Conservation (phyloP, 1,284 basidiomycete species). For the Pholiota adiposa region DNA sequence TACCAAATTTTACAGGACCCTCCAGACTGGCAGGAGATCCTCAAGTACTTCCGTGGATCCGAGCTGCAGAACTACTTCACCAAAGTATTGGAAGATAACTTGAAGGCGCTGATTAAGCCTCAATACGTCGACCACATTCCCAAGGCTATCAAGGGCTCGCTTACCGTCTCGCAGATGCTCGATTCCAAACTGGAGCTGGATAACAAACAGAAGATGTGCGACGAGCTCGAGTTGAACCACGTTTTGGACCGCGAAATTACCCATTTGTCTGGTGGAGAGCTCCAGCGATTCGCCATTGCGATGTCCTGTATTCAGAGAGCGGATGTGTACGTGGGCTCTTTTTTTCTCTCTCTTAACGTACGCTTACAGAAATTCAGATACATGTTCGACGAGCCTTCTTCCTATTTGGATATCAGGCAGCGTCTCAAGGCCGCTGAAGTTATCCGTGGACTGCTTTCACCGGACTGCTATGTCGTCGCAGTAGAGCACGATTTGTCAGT, state of each 20-base stretch:
- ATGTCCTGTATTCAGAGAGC: constrained; percentile 92
- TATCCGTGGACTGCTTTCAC: constrained; percentile 83
- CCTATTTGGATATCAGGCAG: constrained; percentile 95
- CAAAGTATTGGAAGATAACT: constrained; percentile 96
- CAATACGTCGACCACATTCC: constrained; percentile 99
- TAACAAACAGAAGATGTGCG: constrained; percentile 83
- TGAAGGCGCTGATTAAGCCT: constrained; percentile 97
- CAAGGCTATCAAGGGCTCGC: constrained; percentile 87
- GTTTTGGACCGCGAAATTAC: constrained; percentile 83
- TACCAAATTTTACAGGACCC: constrained; percentile 66
- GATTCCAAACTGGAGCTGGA: constrained; percentile 84
- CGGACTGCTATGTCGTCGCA: constrained; percentile 90
- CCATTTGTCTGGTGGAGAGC: constrained; percentile 92
- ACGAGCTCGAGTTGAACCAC: constrained; percentile 84
- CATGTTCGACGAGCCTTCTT: constrained; percentile 98
- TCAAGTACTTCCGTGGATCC: constrained; percentile 96
- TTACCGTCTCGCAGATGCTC: constrained; percentile 89
- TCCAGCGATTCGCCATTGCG: constrained; percentile 95
- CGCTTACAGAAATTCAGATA: constrained; percentile 54
- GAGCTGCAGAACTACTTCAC: constrained; percentile 99
- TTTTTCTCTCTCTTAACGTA: constrained; percentile 7
- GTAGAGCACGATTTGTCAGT: constrained; percentile 98
- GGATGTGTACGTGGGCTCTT: constrained; percentile 67
- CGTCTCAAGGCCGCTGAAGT: constrained; percentile 95
- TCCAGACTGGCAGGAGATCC: constrained; percentile 96